Percentiles rank a stretch among this genome's conserved stretches.
phyloP scores from a whole-genome alignment of 129 eudicot genomes.

The Artemisia argyi region DNA sequence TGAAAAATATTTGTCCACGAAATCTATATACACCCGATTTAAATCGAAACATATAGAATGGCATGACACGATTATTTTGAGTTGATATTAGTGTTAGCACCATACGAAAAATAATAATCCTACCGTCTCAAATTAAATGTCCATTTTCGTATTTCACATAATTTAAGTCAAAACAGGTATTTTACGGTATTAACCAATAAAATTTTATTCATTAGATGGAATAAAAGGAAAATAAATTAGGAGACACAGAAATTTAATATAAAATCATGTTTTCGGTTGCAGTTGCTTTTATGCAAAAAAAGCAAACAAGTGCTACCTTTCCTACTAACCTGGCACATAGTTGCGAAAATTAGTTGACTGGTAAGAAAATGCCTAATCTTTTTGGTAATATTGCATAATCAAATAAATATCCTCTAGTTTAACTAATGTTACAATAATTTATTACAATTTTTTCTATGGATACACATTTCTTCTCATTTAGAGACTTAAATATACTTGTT shows the following conservation, averaged over 20 bases:
- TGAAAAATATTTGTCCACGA: background rate
- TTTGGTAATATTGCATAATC: background rate
- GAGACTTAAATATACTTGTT: too few species aligned
- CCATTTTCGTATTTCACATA: too few species aligned
- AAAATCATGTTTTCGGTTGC: background rate
- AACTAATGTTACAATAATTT: background rate
- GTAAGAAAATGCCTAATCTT: background rate
- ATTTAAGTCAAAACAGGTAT: too few species aligned
- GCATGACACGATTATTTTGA: background rate
- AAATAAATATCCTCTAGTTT: background rate
- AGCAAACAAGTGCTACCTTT: background rate
- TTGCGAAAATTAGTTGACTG: background rate
- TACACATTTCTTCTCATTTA: too few species aligned
- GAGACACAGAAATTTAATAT: background rate
- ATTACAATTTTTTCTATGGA: too few species aligned
- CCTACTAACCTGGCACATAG: conserved; percentile 6
- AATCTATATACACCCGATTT: too few species aligned
- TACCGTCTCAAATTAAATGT: too few species aligned
- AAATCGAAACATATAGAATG: background rate
- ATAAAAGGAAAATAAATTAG: too few species aligned
- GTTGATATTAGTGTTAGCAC: too few species aligned
- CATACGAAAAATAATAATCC: too few species aligned
- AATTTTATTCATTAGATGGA: too few species aligned
- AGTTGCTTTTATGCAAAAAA: background rate
- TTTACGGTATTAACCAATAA: too few species aligned